Percentiles rank a stretch among this genome's conserved stretches.
Evolutionary conservation across 805 yeast genomes (phyloP).

Genomic region (Saccharomycopsis fodiens): DNA sequence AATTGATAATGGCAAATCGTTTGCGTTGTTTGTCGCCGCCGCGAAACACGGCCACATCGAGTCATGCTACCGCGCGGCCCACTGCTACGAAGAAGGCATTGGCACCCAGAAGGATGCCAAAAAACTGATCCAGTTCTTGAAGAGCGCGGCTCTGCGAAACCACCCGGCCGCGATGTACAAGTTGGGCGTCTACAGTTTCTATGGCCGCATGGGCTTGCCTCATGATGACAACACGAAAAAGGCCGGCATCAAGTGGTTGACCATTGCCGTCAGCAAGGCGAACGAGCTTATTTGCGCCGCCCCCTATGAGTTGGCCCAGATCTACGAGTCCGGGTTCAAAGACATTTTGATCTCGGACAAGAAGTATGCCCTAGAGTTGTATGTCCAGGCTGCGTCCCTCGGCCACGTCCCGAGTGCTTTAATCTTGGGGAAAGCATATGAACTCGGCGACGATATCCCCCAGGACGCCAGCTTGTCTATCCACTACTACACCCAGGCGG

Average conservation of each 20-base stretch:
- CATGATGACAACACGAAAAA: slow-evolving; percentile 60
- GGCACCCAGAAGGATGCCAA: slow-evolving; percentile 88
- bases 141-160: slow-evolving; percentile 81
- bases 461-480: slow-evolving; percentile 78
- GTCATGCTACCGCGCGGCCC: slow-evolving; percentile 83
- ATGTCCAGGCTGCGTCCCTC: slow-evolving; percentile 80
- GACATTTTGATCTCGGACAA: slow-evolving; percentile 83
- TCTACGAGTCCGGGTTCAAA: slow-evolving; percentile 73
- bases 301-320: slow-evolving; percentile 84
- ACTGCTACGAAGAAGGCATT: slow-evolving; percentile 89
- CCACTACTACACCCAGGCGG: slow-evolving; percentile 90
- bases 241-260: slow-evolving; percentile 87
- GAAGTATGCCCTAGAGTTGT: slow-evolving; percentile 77
- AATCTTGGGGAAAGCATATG: slow-evolving; percentile 76
- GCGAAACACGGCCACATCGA: slow-evolving; percentile 93
- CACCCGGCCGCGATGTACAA: slow-evolving; percentile 98
- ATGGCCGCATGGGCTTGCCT: slow-evolving; percentile 76
- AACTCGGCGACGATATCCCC: slow-evolving; percentile 60
- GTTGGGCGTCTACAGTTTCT: slow-evolving; percentile 78
- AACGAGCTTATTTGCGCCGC: slow-evolving; percentile 85
- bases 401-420: slow-evolving; percentile 80
- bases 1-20: slow-evolving; percentile 70
- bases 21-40: slow-evolving; percentile 71
- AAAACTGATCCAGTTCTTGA: slow-evolving; percentile 73
- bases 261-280: slow-evolving; percentile 79